phyloP scores from a whole-genome alignment of 2,329 filamentous ascomycete genomes.

The Hirsutella thompsonii region DNA sequence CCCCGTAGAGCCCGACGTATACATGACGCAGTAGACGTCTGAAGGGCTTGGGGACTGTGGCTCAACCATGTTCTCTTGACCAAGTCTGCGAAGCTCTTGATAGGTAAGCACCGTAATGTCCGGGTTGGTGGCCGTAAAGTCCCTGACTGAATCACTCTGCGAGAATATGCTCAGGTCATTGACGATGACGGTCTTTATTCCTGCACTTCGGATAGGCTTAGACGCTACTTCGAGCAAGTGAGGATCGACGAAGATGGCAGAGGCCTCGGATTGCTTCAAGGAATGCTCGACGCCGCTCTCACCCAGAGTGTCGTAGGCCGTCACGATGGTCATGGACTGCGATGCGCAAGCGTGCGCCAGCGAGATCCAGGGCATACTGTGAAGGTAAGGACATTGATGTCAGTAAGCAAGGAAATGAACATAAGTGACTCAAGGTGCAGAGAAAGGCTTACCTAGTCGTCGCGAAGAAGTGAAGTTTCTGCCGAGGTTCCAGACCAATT shows the following conservation, averaged over 20 bases:
- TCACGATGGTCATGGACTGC: slow-evolving; percentile 85
- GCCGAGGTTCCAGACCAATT: slow-evolving; percentile 53
- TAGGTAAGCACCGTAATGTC: slow-evolving; percentile 39
- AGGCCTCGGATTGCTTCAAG: slow-evolving; percentile 65
- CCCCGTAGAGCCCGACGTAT: slow-evolving; percentile 86
- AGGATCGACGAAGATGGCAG: slow-evolving; percentile 78
- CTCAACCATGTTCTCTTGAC: slow-evolving; percentile 58
- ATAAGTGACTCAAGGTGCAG: not conserved
- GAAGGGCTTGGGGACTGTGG: slow-evolving; percentile 58
- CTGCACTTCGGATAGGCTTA: slow-evolving; percentile 40
- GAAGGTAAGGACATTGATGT: not conserved
- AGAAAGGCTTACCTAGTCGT: slow-evolving; percentile 52
- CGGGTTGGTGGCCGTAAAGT: slow-evolving; percentile 43
- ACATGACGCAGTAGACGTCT: slow-evolving; percentile 75
- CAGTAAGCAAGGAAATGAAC: no score
- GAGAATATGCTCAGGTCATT: slow-evolving; percentile 44
- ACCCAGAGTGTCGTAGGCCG: slow-evolving; percentile 87
- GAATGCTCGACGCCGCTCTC: slow-evolving; percentile 77
- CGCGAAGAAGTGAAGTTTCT: slow-evolving; percentile 71
- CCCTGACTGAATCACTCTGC: slow-evolving; percentile 35
- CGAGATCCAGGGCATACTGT: slow-evolving; percentile 69
- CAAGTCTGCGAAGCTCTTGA: slow-evolving; percentile 41
- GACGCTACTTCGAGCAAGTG: slow-evolving; percentile 53
- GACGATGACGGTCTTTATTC: slow-evolving; percentile 48
- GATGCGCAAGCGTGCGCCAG: slow-evolving; percentile 66